These are phyloP conservation scores for Paracorniculantispora psalliotae DNA, from an alignment of 2,329 filamentous ascomycete species.

Conservation along the genomic window DNA sequence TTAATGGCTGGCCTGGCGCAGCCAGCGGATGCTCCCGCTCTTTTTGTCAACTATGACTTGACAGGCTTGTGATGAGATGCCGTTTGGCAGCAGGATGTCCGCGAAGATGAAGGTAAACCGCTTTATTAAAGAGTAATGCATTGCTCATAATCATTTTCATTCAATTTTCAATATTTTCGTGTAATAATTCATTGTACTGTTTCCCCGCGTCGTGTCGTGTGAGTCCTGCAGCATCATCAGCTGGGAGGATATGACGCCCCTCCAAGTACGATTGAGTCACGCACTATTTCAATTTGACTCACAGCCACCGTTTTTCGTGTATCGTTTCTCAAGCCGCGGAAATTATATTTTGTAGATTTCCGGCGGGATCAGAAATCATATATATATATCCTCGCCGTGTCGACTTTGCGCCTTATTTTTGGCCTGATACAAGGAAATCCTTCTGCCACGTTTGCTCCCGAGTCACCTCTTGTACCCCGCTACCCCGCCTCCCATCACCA, in stretches of 20 bases:
- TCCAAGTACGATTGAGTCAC: slow-evolving; percentile 7
- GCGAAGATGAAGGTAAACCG: background rate
- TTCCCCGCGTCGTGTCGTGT: background rate
- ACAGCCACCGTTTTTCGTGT: background rate
- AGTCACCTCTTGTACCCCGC: slow-evolving; percentile 9
- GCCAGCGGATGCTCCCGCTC: slow-evolving; percentile 9
- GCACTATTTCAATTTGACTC: slow-evolving; percentile 3
- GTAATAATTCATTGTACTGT: background rate
- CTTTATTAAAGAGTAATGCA: background rate
- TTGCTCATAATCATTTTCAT: background rate
- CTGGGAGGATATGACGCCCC: background rate
- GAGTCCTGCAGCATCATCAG: background rate
- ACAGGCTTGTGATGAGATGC: background rate
- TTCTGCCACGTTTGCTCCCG: slow-evolving; percentile 7
- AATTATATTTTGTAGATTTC: background rate
- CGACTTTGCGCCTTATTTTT: background rate
- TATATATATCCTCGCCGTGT: background rate
- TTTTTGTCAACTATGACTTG: background rate
- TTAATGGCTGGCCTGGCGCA: slow-evolving; percentile 7
- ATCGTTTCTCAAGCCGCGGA: background rate
- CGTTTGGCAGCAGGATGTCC: background rate
- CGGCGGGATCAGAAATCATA: background rate
- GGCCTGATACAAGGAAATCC: background rate
- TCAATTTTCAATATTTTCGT: too few species aligned
- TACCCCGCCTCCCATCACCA: slow-evolving; percentile 15